phyloP scores from a whole-genome alignment of 257 asterid species.

The Solanum acaule region DNA sequence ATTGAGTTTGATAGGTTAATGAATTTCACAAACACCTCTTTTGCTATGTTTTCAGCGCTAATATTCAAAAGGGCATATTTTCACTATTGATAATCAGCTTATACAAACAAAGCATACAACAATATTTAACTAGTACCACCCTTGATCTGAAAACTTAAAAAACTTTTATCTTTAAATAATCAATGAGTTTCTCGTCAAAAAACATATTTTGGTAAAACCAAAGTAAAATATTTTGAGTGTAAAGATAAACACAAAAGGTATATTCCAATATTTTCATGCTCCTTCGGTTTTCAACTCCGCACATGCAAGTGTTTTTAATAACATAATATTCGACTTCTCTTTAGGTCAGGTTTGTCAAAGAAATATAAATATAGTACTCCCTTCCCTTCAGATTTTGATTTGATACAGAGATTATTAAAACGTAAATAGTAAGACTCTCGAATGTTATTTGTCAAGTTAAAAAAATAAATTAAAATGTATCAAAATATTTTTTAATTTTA shows the following conservation, averaged over 20 bases:
- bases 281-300: not conserved
- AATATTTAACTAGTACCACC: not conserved
- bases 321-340: not conserved
- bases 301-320: no score
- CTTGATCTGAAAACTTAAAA: not conserved
- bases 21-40: not conserved
- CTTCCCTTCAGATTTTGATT: no score
- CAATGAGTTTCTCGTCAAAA: not conserved
- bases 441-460: no score
- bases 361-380: no score
- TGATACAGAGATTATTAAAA: no score
- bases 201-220: not conserved
- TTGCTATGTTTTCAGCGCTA: not conserved
- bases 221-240: not conserved
- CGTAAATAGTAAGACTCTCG: no score
- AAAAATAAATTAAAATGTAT: no score
- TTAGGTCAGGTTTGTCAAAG: not conserved
- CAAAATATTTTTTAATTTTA: no score
- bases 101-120: not conserved
- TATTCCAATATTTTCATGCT: not conserved
- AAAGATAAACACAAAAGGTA: not conserved
- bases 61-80: not conserved
- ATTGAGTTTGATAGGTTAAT: not conserved
- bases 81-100: not conserved
- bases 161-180: not conserved